These are phyloP conservation scores for Yamadazyma trypodendri DNA, from an alignment of 1,139 yeast species.

Conservation along the genomic window DNA sequence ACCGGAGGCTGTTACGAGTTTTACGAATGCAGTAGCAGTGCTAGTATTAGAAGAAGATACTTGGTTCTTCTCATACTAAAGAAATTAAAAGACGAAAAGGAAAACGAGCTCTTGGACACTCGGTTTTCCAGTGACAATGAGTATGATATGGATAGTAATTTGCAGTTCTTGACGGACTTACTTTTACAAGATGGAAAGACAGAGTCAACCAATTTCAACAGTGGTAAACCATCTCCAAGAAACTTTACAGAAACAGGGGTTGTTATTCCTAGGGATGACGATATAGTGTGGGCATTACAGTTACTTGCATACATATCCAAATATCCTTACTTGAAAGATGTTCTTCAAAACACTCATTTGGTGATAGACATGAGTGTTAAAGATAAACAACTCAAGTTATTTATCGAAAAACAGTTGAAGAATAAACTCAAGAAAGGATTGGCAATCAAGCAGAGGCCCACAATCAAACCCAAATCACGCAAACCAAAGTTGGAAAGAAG, in stretches of 20 bases:
- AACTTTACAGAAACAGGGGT: slow-evolving; percentile 69
- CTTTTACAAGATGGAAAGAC: slow-evolving; percentile 40
- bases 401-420: slow-evolving; percentile 39
- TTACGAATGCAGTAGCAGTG: slow-evolving; percentile 6
- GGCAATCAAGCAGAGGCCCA: slow-evolving; percentile 32
- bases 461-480: slow-evolving; percentile 39
- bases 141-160: slow-evolving; percentile 44
- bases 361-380: slow-evolving; percentile 54
- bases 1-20: slow-evolving; percentile 10
- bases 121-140: slow-evolving; percentile 32
- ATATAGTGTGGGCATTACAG: slow-evolving; percentile 90
- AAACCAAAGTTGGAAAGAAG: slow-evolving; percentile 15
- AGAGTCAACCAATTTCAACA: slow-evolving; percentile 18
- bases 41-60: slow-evolving; percentile 33
- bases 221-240: slow-evolving; percentile 52
- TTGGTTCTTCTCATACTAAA: slow-evolving; percentile 37
- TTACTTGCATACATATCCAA: slow-evolving; percentile 90
- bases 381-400: slow-evolving; percentile 42
- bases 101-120: slow-evolving; percentile 34
- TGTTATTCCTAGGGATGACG: slow-evolving; percentile 86
- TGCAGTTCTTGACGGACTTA: slow-evolving; percentile 42
- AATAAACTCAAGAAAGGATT: slow-evolving; percentile 31
- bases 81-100: slow-evolving; percentile 40
- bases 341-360: slow-evolving; percentile 69
- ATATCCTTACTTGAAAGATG: slow-evolving; percentile 75